Evolutionary conservation across 345 rosid genomes (phyloP), one percentile per base, ranked within the genome.

Genomic region (Gossypium herbaceum): DNA sequence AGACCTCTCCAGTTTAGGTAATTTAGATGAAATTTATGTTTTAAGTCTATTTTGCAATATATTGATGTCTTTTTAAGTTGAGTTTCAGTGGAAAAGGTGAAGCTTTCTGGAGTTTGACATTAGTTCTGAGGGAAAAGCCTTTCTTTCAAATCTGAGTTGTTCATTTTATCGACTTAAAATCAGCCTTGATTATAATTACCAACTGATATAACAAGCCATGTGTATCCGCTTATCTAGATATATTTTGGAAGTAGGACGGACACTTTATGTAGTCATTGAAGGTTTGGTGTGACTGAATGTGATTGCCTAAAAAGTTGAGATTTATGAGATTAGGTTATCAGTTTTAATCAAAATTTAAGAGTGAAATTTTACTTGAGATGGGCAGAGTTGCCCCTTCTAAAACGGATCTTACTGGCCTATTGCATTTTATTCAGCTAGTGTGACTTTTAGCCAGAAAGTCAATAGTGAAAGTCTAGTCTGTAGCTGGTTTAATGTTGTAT

Each of bases 1-100:
- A 67, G 75, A 48, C 43, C 97, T 88, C 79, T 71, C 88, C 10
- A 92, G 91, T 55, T 80, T 87, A 73, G 97, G 97, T 94, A 44
- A 22, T 41, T 47, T 71, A 4, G 29, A 2, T 22, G 24, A 22
- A 9, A 19, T 22, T 44, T 7, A 12, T 20, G 11, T 7, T 73
- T 25, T 8, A 51, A 51, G 60, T 50, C 9, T 0, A 24, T 27
- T 69, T 17, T 25, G 15, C 39, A 48, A 12, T 48, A 9, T 48
- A 1, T 22, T 24, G 1, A 68, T 15, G 57, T 15, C 57, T 68
- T 48, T 41, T 48, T 24, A 3, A 64, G 25, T 64, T 47, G 41
- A 25, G 22, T 48, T 68, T 48, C 41, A 24, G 13, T 24, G 17
- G 43, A 68, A 65, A 67, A 25, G 10, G 12, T 48, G 72, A 25